Conservation (phyloP, 106 monocot species). For the Dendrobium catenatum region DNA sequence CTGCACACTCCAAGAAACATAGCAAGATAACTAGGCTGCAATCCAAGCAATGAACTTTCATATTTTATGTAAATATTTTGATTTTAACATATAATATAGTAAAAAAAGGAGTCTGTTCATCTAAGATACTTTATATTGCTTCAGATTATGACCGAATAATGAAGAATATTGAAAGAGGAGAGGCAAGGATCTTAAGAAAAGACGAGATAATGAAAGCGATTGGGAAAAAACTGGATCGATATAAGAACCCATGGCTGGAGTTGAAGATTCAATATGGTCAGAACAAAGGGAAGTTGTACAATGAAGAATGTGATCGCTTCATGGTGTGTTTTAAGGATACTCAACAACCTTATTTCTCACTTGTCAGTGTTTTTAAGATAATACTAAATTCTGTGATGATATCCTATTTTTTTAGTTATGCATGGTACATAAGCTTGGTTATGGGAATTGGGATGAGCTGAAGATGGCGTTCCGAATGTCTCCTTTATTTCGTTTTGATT, state of each 20-base stretch:
- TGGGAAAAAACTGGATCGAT: constrained; percentile 87
- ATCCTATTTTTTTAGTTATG: constrained; percentile 51
- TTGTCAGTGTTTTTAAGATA: not conserved
- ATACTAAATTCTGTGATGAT: not conserved
- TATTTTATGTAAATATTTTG: too few relatives aligned
- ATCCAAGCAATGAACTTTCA: too few relatives aligned
- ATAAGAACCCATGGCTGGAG: constrained; percentile 95
- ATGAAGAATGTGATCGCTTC: constrained; percentile 97
- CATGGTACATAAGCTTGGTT: constrained; percentile 95
- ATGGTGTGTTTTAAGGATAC: constrained; percentile 39
- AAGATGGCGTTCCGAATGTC: constrained; percentile 86
- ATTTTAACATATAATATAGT: too few relatives aligned
- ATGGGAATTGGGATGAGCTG: constrained; percentile 96
- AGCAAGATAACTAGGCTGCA: too few relatives aligned
- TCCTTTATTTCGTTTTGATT: constrained; percentile 91
- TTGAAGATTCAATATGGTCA: constrained; percentile 98
- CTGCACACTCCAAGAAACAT: too few relatives aligned
- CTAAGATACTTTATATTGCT: not conserved
- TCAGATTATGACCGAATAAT: constrained; percentile 94
- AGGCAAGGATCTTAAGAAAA: constrained; percentile 81
- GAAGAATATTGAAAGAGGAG: constrained; percentile 96
- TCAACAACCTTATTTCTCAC: not conserved
- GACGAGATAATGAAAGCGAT: constrained; percentile 98
- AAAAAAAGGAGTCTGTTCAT: not conserved
- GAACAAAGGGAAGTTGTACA: constrained; percentile 94